phyloP scores from a whole-genome alignment of 1,284 basidiomycete species.

The Austropuccinia psidii region DNA sequence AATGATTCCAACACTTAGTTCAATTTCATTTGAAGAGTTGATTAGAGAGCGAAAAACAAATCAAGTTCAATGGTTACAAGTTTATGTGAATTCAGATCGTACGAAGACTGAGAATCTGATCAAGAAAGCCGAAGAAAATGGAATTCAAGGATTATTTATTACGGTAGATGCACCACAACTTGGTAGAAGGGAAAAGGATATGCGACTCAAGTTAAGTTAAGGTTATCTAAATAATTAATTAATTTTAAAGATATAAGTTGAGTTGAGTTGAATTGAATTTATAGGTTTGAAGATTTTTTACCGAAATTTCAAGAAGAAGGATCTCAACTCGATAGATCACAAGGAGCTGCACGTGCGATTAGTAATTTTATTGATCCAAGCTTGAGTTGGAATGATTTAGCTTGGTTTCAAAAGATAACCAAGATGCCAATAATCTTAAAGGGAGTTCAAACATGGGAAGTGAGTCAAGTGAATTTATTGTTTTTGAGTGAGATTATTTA shows the following conservation, averaged over 20 bases:
- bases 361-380: constrained; percentile 89
- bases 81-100: constrained; percentile 80
- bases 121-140: constrained; percentile 70
- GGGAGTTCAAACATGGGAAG: constrained; percentile 86
- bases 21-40: constrained; percentile 81
- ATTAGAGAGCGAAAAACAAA: constrained; percentile 66
- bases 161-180: constrained; percentile 90
- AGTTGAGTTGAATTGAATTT: background rate
- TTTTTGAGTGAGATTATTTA: background rate
- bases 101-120: constrained; percentile 72
- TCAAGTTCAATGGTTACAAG: constrained; percentile 71
- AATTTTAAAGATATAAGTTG: background rate
- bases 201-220: constrained; percentile 31
- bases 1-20: constrained; percentile 85
- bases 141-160: constrained; percentile 63
- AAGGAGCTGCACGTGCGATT: constrained; percentile 91
- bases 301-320: constrained; percentile 18
- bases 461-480: constrained; percentile 43
- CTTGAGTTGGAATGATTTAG: constrained; percentile 74
- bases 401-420: constrained; percentile 81
- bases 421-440: constrained; percentile 88
- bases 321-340: constrained; percentile 62
- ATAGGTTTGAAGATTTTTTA: constrained; percentile 17
- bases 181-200: constrained; percentile 72
- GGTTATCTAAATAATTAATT: background rate